Evolutionary conservation across 495 filamentous ascomycete genomes (phyloP), one percentile per base, ranked within the genome.

Genomic region (Aspergillus leporis): DNA sequence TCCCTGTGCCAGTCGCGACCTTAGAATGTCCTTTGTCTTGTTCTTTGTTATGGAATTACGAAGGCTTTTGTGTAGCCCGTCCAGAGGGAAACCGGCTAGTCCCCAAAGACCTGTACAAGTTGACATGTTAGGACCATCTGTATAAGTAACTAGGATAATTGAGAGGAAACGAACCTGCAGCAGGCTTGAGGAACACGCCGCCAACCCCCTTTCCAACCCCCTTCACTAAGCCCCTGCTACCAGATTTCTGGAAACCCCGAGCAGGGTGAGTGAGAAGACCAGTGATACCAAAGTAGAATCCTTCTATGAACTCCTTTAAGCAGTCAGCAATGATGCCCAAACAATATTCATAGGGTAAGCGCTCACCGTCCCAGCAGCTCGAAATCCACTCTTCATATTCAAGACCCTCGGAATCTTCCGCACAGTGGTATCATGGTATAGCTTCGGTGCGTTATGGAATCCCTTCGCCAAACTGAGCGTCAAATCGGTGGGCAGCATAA

Each of bases 401-500:
- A 86, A 90, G 0, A 96, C 87, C 56, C 87, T 90, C 47, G 89
- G 85, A 0, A 77, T 74, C 14, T 83, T 81, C 14, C 85, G 81
- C 4, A 96, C 86, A 47, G 82, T 91, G 6, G 86, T 81, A 61
- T 92, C 90, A 43, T 90, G 85, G 58, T 93, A 94, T 1, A 95
- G 70, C 55, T 83, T 88, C 0, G 91, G 90, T 1, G 85, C 85
- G 65, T 95, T 96, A 69, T 95, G 89, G 61, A 96, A 95, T 9
- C 92, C 92, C 70, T 87, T 89, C 0, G 92, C 85, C 3, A 96
- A 66, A 14, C 85, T 87, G 41, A 95, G 75, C 13, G 90, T 87
- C 56, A 94, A 84, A 60, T 95, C 91, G 74, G 92, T 87, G 0
- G 91, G 91, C 0, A 88, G 86, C 71, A 87, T 85, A 53, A 93